These are phyloP conservation scores for Obelidium mucronatum DNA, from an alignment of 192 early-diverging fungal species.

Conservation along the genomic window DNA sequence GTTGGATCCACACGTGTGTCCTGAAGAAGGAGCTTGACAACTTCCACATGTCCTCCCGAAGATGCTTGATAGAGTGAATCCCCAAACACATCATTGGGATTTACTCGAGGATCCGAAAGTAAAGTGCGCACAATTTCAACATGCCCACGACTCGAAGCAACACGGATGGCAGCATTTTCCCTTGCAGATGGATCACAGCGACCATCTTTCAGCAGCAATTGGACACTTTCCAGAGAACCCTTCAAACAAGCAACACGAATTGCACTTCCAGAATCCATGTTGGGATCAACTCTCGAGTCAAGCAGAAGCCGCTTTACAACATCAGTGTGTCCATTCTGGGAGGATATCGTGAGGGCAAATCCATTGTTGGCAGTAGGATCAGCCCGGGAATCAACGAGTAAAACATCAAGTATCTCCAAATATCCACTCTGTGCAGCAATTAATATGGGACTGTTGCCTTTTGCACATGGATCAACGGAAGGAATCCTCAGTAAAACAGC, in stretches of 20 bases:
- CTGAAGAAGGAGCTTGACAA: conserved; percentile 17
- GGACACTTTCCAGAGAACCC: background rate
- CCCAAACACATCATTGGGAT: background rate
- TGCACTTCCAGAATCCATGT: background rate
- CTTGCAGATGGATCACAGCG: background rate
- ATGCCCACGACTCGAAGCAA: background rate
- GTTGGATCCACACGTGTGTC: too few relatives aligned
- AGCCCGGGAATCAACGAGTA: too few relatives aligned
- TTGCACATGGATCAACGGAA: too few relatives aligned
- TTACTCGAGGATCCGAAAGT: background rate
- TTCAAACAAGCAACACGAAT: background rate
- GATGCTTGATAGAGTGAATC: background rate
- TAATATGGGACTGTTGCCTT: too few relatives aligned
- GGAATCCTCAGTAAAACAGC: too few relatives aligned
- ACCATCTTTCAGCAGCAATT: background rate
- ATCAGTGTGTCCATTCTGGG: background rate
- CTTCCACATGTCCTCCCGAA: background rate
- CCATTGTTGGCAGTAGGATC: too few relatives aligned
- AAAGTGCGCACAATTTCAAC: background rate
- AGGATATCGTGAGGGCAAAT: background rate
- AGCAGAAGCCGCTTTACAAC: background rate
- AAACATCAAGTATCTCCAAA: too few relatives aligned
- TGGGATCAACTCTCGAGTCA: background rate
- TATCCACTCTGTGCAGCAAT: too few relatives aligned
- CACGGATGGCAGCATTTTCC: background rate